Conservation (phyloP, 164 flowering plant genomes). For the Nymphaea thermarum region DNA sequence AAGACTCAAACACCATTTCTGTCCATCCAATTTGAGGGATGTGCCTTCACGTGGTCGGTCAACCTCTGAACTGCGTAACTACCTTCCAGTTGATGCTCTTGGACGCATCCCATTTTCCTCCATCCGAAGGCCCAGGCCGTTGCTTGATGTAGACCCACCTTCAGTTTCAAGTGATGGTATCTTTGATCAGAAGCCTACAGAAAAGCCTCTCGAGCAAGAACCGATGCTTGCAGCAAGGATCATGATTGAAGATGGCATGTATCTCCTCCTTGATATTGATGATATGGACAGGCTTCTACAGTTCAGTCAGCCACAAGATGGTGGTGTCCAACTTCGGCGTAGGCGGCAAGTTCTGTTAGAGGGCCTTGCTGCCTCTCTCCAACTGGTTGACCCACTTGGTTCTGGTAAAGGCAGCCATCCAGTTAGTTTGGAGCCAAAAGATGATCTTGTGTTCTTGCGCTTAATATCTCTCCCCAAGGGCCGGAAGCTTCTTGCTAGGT, state of each 20-base stretch:
- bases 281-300: conserved; percentile 54
- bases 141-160: conserved; percentile 46
- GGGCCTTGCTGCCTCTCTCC: conserved; percentile 43
- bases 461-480: conserved; percentile 54
- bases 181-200: conserved; percentile 17
- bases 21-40: conserved; percentile 37
- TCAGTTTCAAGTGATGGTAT: conserved; percentile 12
- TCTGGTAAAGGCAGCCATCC: conserved; percentile 8
- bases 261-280: conserved; percentile 56
- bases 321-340: conserved; percentile 32
- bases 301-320: conserved; percentile 44
- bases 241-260: conserved; percentile 42
- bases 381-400: conserved; percentile 44
- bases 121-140: conserved; percentile 54
- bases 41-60: conserved; percentile 33
- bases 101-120: conserved; percentile 54
- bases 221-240: conserved; percentile 58
- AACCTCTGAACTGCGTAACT: conserved; percentile 38
- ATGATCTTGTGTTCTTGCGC: conserved; percentile 46
- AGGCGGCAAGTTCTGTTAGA: conserved; percentile 36
- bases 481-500: conserved; percentile 39
- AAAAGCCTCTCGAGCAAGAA: conserved; percentile 53
- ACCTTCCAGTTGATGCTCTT: conserved; percentile 53
- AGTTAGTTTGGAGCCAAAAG: conserved; percentile 17
- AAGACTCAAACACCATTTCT: conserved; percentile 35